phyloP scores from a whole-genome alignment of 164 flowering plant species.

The Malania oleifera region DNA sequence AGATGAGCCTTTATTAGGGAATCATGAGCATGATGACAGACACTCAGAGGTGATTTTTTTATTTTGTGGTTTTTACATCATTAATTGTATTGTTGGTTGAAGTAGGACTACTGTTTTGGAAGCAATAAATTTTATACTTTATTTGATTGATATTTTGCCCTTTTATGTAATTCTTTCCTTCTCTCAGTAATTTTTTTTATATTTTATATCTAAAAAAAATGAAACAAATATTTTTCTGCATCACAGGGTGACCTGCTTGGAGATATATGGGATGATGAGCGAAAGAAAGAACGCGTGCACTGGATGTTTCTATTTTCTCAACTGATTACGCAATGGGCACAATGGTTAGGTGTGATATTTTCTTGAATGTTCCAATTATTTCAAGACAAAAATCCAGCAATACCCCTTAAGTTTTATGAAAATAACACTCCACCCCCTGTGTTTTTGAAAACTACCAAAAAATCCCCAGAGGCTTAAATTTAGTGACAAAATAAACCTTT shows the following conservation, averaged over 20 bases:
- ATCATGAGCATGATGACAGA: constrained; percentile 26
- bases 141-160: constrained; percentile 3
- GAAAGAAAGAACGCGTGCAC: constrained; percentile 46
- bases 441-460: too few relatives aligned
- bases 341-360: constrained; percentile 67
- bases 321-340: constrained; percentile 88
- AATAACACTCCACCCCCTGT: too few relatives aligned
- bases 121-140: neutral
- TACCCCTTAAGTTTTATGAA: too few relatives aligned
- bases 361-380: too few relatives aligned
- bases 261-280: constrained; percentile 53
- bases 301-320: constrained; percentile 73
- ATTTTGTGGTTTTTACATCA: neutral
- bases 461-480: too few relatives aligned
- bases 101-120: neutral
- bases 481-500: too few relatives aligned
- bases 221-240: too few relatives aligned
- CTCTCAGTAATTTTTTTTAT: too few relatives aligned
- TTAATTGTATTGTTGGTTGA: constrained; percentile 1
- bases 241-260: constrained; percentile 23
- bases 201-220: too few relatives aligned
- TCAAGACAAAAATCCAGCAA: too few relatives aligned
- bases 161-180: neutral
- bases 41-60: constrained; percentile 26
- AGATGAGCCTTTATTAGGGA: constrained; percentile 69